Percentiles rank a stretch among this genome's conserved stretches.
These are phyloP conservation scores for Lipomyces lipofer DNA, from an alignment of 805 yeast species.

Conservation along the genomic window DNA sequence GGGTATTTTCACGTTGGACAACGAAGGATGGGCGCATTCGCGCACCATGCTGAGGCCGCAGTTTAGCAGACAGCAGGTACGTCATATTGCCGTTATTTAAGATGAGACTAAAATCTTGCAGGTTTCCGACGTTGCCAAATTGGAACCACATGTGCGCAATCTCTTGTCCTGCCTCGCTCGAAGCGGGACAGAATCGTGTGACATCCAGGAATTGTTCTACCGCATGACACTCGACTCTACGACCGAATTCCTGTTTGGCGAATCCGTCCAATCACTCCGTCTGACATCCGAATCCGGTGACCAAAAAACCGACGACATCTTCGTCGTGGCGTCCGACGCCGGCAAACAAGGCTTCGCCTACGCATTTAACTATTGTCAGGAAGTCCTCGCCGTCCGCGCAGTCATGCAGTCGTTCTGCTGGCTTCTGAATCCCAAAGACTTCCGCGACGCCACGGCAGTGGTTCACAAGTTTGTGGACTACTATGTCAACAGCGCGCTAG, in stretches of 20 bases:
- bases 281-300: slow-evolving; percentile 8
- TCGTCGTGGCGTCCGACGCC: slow-evolving; percentile 19
- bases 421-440: slow-evolving; percentile 34
- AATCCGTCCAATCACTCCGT: slow-evolving; percentile 35
- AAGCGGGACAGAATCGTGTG: slow-evolving; percentile 29
- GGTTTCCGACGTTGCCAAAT: slow-evolving; percentile 33
- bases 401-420: slow-evolving; percentile 31
- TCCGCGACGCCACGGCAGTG: slow-evolving; percentile 38
- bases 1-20: slow-evolving; percentile 43
- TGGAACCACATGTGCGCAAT: slow-evolving; percentile 36
- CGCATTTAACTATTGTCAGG: slow-evolving; percentile 34
- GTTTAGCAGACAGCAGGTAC: slow-evolving; percentile 39
- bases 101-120: not conserved
- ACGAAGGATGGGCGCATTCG: slow-evolving; percentile 43
- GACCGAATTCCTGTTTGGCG: slow-evolving; percentile 42
- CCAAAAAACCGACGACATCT: not conserved
- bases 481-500: slow-evolving; percentile 46
- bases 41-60: slow-evolving; percentile 43
- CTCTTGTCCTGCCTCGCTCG: slow-evolving; percentile 28
- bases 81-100: not conserved
- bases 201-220: slow-evolving; percentile 37
- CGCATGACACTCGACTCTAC: slow-evolving; percentile 41
- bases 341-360: slow-evolving; percentile 30
- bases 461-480: slow-evolving; percentile 44
- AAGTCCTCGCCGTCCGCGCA: slow-evolving; percentile 26